Base-by-base conservation (phyloP, 148 eudicot species). In the Beta vulgaris region DNA sequence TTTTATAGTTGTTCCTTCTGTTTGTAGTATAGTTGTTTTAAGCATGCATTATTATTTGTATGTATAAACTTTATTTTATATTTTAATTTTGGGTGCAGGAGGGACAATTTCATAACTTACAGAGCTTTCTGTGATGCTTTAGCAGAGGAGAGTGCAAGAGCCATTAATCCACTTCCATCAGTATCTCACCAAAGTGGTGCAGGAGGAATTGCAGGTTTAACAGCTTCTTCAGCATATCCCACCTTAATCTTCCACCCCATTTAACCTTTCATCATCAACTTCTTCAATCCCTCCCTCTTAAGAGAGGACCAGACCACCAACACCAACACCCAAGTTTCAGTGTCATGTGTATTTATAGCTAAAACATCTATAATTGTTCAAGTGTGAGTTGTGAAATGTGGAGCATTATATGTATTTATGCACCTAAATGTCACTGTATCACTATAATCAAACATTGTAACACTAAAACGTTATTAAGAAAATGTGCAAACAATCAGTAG, bases 41-140 rank as follows among this genome's bases (percentile, higher is more conserved):
- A 18, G 9, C 2, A 18, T 54, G 26, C n/a, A n/a, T 7, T 46
- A 0, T 18, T 48, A n/a, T n/a, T n/a, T n/a, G n/a, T n/a, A n/a
- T n/a, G n/a, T n/a, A n/a, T n/a, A n/a, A 14, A 14, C 53, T 23
- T 1, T 55, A 6, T 23, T 55, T 15, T 13, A 28, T 8, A 34
- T 63, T 73, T 62, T 79, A 42, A 53, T 42, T 29, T 67, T 42
- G 40, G 9, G 26, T 73, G 68, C 89, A 92, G 97, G 93, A 85
- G 95, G 85, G 97, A 92, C 86, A 92, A 93, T 60, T 92, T 90
- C 85, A 85, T 92, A 62, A 90, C 97, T 44, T 95, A 92, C 82
- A 90, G 97, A 80, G 97, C 95, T 29, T 90, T 90, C 72, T 90
- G 97, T 80, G 95, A 90, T 83, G 97, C 91, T 39, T 81, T 92